phyloP scores from a whole-genome alignment of 1,284 basidiomycete genomes.

The Porogramme epimiltina region DNA sequence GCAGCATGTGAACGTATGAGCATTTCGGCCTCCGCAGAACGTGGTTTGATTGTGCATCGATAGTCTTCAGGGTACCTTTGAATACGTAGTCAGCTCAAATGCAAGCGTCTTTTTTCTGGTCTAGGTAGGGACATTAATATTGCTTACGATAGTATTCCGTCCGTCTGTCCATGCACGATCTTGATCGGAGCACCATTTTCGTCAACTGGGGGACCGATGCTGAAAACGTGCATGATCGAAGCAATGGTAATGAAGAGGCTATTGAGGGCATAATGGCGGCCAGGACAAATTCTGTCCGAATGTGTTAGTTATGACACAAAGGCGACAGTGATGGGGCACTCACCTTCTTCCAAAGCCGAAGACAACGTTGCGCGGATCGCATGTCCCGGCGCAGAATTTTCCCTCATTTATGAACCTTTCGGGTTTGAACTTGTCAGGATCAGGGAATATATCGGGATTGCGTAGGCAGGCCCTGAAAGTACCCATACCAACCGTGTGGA shows the following conservation, averaged over 20 bases:
- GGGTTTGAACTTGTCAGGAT: slow-evolving; percentile 36
- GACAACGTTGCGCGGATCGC: slow-evolving; percentile 26
- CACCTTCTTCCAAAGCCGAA: slow-evolving; percentile 39
- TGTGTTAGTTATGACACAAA: neutral
- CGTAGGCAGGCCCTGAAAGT: slow-evolving; percentile 27
- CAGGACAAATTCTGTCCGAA: slow-evolving; percentile 9
- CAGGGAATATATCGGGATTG: slow-evolving; percentile 29
- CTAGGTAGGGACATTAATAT: neutral
- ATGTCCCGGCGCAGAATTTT: slow-evolving; percentile 26
- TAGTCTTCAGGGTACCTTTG: slow-evolving; percentile 6
- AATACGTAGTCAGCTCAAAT: neutral
- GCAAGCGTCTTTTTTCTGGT: neutral
- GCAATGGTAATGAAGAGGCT: slow-evolving; percentile 5
- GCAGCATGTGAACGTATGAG: neutral
- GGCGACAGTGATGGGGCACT: slow-evolving; percentile 1
- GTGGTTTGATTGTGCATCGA: slow-evolving; percentile 5
- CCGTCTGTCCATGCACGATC: neutral
- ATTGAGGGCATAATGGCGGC: slow-evolving; percentile 4
- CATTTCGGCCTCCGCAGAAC: neutral
- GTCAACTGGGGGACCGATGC: neutral
- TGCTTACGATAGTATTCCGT: slow-evolving; percentile 1
- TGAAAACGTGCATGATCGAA: slow-evolving; percentile 1
- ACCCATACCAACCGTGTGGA: too few species aligned
- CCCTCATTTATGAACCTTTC: slow-evolving; percentile 36
- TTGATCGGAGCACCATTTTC: neutral